Base-by-base conservation (phyloP, 2,329 filamentous ascomycete species). In the Fusarium austroafricanum region DNA sequence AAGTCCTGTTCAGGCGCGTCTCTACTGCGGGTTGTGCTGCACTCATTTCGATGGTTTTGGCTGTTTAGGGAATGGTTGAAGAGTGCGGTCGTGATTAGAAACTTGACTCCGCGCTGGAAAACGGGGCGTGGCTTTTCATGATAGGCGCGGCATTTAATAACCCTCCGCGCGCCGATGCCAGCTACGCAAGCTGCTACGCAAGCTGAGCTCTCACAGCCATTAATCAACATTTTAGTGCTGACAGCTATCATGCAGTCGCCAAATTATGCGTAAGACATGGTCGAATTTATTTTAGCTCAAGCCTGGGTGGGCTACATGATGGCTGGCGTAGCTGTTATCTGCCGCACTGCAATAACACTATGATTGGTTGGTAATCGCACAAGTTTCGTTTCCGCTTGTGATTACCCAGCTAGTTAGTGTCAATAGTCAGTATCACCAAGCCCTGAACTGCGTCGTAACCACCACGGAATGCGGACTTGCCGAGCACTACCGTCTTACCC, bases 71-170 rank as follows among this genome's bases (percentile, higher is more conserved):
- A 17, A 35, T 17, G 33, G 15, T 35, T 35, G 33, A 65, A 26
- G 31, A 45, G 28, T 39, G 55, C 55, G 55, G 55, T 53, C 18
- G 37, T 49, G 47, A 23, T 35, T 33, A 37, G 42, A 37, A 37
- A 53, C 26, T 26, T 28, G 29, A 18, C 23, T 15, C 55, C 55
- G 55, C 55, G 20, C 21, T 52, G 23, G 33, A 53, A 20, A 17
- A 17, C 12, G 33, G 33, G 33, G 33, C 33, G 46, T 23, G 31
- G 39, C 26, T 58, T 58, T 53, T 58, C 55, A 33, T 31, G 28
- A 18, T 9, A n/a, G 39, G 31, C 33, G 55, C 55, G 55, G 55
- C 31, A 40, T 58, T 58, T 58, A 45, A 53, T 58, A 58, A 58
- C 8, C 7, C 33, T 35, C 33, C 33, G 33, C 33, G 15, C 33